Conservation (phyloP, 495 filamentous ascomycete species). For the Podospora tetraspora region DNA sequence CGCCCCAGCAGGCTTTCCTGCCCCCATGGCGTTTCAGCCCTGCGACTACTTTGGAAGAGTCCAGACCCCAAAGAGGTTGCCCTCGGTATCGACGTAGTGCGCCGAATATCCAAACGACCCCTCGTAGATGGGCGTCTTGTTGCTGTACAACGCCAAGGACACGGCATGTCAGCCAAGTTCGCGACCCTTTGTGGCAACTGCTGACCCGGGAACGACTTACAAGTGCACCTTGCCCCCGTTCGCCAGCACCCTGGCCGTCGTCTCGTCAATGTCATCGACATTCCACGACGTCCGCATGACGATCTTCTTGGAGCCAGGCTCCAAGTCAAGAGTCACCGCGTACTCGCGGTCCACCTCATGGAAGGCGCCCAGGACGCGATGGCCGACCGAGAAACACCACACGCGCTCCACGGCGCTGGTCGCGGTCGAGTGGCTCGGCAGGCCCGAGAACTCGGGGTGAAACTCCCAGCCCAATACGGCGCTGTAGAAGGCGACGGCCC, state of each 20-base stretch:
- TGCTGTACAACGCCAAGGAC: background rate
- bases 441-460: background rate
- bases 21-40: no score
- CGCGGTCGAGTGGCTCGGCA: background rate
- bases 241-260: background rate
- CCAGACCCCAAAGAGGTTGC: background rate
- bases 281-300: background rate
- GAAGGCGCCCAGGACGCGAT: background rate
- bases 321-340: background rate
- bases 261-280: background rate
- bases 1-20: background rate
- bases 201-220: background rate
- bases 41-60: background rate
- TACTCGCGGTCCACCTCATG: background rate
- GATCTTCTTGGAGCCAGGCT: background rate
- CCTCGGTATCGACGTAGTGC: background rate
- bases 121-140: background rate
- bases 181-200: background rate
- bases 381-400: background rate
- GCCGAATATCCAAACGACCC: background rate
- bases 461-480: background rate
- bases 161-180: background rate
- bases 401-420: background rate
- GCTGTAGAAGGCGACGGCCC: background rate
- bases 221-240: background rate